These are phyloP conservation scores for Histomonas meleagridis DNA, from an alignment of 208 protist genomes.

Conservation along the genomic window DNA sequence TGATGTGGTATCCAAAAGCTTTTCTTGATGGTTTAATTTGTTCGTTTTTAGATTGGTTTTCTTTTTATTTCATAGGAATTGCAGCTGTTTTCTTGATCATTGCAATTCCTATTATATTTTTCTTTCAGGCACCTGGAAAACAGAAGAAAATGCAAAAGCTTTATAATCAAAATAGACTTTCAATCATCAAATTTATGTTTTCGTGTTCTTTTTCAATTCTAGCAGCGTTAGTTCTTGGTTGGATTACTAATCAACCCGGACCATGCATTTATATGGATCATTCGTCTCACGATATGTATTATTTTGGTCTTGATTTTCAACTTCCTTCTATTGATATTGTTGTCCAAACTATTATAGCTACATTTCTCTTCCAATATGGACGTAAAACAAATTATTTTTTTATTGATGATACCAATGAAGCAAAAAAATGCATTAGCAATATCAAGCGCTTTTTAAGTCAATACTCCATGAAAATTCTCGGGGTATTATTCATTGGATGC, in stretches of 20 bases:
- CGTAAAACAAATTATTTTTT: too few species aligned
- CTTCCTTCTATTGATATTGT: background rate
- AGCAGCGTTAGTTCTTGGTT: background rate
- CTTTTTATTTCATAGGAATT: background rate
- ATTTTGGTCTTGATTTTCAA: background rate
- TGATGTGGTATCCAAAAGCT: background rate
- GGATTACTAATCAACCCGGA: background rate
- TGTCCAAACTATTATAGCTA: too few species aligned
- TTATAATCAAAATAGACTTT: background rate
- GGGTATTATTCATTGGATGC: too few species aligned
- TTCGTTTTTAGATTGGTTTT: background rate
- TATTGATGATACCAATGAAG: too few species aligned
- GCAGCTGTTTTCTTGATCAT: background rate
- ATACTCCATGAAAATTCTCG: too few species aligned
- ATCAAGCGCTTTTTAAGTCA: too few species aligned
- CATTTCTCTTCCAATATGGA: too few species aligned
- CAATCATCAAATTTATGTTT: background rate
- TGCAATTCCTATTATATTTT: background rate
- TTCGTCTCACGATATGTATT: background rate
- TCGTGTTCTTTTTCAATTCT: background rate
- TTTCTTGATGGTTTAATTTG: background rate
- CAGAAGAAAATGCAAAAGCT: conserved; percentile 9
- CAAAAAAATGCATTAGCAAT: too few species aligned
- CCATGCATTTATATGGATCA: background rate
- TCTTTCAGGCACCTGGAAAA: background rate